Base-by-base conservation (phyloP, 2,329 filamentous ascomycete species). In the Sordariomycetes sp. region DNA sequence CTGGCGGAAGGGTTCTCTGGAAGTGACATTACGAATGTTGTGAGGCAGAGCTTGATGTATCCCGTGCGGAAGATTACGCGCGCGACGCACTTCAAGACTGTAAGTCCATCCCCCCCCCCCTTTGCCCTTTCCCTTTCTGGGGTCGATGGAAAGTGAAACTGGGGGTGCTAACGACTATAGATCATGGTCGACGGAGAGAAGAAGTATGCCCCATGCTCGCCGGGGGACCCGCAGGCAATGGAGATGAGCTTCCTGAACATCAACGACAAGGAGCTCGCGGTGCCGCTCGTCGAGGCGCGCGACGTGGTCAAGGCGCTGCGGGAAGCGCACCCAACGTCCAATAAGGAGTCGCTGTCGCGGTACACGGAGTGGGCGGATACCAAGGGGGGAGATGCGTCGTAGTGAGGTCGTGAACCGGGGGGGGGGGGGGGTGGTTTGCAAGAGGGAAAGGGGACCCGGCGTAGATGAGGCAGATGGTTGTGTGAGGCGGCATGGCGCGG, bases 31-130 rank as follows among this genome's bases (percentile, higher is more conserved):
- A 84, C 81, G 65, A 97, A 97, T 67, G 90, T 90, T 3, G 94
- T 97, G 22, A 94, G 99, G 70, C 89, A 95, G 68, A 94, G 94
- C 1, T 76, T 99, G 45, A 99, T 99, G 94, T 90, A 96, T 67
- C 95, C 94, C 1, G 89, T 99, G 60, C 81, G 94, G 61, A 95
- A 96, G 72, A 97, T 99, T 63, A 86, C 97, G 70, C 95, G 91
- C 61, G 92, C 94, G 20, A 99, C 94, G 56, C 94, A 99, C 74
- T 99, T 97, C 74, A 96, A 96, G 71, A 86, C 88, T 75, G 92
- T 92, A 76, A 52, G 74, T 70, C 42, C 22, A 7, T 28, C 8
- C 35, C 8, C 1, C 48, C 24, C 24, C n/a, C n/a, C n/a, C 6
- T 12, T 17, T 12, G 10, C 32, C 8, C 20, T 22, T 17, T 45